Percentiles rank a stretch among this genome's conserved stretches.
These are phyloP conservation scores for Beauveria australis DNA, from an alignment of 2,329 filamentous ascomycete species.

Conservation along the genomic window DNA sequence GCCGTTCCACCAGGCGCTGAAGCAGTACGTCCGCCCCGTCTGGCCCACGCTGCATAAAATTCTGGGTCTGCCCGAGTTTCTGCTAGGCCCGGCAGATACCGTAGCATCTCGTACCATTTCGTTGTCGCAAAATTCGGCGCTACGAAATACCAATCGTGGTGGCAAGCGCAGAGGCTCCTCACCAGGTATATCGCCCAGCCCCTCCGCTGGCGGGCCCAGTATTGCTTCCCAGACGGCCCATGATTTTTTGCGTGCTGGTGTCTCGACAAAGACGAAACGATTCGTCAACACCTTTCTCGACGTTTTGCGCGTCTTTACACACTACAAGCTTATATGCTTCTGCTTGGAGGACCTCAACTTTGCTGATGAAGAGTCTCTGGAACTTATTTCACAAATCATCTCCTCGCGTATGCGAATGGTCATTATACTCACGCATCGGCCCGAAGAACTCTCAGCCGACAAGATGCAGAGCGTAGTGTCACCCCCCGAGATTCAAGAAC, in stretches of 20 bases:
- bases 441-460: constrained; percentile 54
- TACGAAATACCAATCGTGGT: constrained; percentile 24
- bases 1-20: constrained; percentile 51
- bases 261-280: constrained; percentile 57
- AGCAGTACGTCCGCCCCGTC: constrained; percentile 53
- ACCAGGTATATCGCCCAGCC: constrained; percentile 35
- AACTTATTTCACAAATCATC: constrained; percentile 75
- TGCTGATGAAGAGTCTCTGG: constrained; percentile 78
- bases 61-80: constrained; percentile 61
- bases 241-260: constrained; percentile 51
- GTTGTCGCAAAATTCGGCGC: constrained; percentile 24
- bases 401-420: constrained; percentile 71
- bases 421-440: constrained; percentile 67
- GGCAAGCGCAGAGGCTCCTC: constrained; percentile 41
- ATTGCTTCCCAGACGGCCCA: constrained; percentile 44
- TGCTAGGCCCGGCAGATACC: constrained; percentile 43
- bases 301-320: constrained; percentile 70
- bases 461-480: constrained; percentile 46
- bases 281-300: constrained; percentile 86
- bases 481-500: constrained; percentile 42
- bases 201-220: constrained; percentile 26
- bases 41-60: constrained; percentile 57
- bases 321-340: constrained; percentile 80
- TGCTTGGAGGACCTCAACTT: constrained; percentile 86
- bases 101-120: constrained; percentile 28